Evolutionary conservation across 306 rosid species (phyloP), one percentile per base, ranked within the genome.

Genomic region (Comarum palustre): DNA sequence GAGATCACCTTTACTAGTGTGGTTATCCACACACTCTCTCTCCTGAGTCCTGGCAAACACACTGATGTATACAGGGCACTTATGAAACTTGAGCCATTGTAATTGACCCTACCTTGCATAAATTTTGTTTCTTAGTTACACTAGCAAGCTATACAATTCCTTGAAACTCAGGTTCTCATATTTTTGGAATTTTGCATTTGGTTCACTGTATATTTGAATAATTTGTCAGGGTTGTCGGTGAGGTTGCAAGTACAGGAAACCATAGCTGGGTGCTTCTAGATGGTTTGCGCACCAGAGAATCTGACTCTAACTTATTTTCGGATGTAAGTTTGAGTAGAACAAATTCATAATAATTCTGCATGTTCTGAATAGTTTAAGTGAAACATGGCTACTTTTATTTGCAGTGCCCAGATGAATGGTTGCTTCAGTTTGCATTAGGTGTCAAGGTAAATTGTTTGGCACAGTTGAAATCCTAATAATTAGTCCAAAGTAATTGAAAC

Each of bases 341-440:
- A 68, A 57, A 41, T 54, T 79, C 38, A 36, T 64, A 29, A 31
- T 5, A 47, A 17, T 68, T 25, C 58, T 59, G 25, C 42, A 71
- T 27, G 27, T 72, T 19, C 46, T 12, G 43, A 34, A 73, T 47
- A 27, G 38, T 72, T 57, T 76, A 67, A 38, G 83, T 81, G 76
- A 75, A 52, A 73, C 47, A 32, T 47, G 48, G 61, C 71, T 43
- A n/a, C 80, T 80, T 80, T 68, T 66, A 38, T 74, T 48, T 79
- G 63, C 82, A 93, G 97, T 85, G 86, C 81, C 90, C 81, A 61
- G 86, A 85, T 73, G 97, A 89, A 75, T 91, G 94, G 94, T 76
- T 88, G 65, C 87, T 89, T 77, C 98, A 94, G 77, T 86, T 81
- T 89, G 91, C 90, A 41, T 82, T 83, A 66, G 95, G 96, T 63